Conservation (phyloP, 129 eudicot genomes). For the Tanacetum coccineum region DNA sequence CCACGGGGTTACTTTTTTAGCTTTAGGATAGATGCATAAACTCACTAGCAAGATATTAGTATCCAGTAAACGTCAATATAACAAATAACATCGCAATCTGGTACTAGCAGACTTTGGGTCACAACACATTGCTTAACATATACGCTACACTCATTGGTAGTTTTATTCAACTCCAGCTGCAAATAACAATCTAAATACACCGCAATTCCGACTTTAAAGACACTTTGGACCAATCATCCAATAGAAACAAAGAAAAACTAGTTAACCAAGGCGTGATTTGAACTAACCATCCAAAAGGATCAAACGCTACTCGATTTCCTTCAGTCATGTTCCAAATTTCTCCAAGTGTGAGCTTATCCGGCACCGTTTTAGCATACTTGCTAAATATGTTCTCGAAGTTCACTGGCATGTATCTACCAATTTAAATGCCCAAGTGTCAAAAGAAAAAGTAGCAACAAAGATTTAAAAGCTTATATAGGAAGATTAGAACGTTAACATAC, state of each 20-base stretch:
- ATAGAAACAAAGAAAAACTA: too few relatives aligned
- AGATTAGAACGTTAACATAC: slow-evolving; percentile 24
- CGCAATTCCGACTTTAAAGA: too few relatives aligned
- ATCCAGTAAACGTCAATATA: too few relatives aligned
- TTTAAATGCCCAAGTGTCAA: not conserved
- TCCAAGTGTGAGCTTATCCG: slow-evolving; percentile 59
- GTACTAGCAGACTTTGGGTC: too few relatives aligned
- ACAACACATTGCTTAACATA: too few relatives aligned
- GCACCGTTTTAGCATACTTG: slow-evolving; percentile 67
- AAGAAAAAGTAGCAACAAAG: not conserved
- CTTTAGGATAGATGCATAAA: too few relatives aligned
- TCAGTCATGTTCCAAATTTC: slow-evolving; percentile 91
- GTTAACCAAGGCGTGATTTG: not conserved
- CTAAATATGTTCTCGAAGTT: slow-evolving; percentile 80
- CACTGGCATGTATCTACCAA: slow-evolving; percentile 58
- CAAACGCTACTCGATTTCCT: slow-evolving; percentile 58
- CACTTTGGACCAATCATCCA: too few relatives aligned
- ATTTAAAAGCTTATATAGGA: not conserved
- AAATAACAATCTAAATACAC: not conserved
- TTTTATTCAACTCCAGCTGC: too few relatives aligned
- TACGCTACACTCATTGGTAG: too few relatives aligned
- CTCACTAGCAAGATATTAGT: too few relatives aligned
- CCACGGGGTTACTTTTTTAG: not conserved
- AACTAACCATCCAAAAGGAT: slow-evolving; percentile 61
- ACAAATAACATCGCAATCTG: too few relatives aligned